Evolutionary conservation across 768 basidiomycete species (phyloP).

Genomic region (Amanita exitialis): DNA sequence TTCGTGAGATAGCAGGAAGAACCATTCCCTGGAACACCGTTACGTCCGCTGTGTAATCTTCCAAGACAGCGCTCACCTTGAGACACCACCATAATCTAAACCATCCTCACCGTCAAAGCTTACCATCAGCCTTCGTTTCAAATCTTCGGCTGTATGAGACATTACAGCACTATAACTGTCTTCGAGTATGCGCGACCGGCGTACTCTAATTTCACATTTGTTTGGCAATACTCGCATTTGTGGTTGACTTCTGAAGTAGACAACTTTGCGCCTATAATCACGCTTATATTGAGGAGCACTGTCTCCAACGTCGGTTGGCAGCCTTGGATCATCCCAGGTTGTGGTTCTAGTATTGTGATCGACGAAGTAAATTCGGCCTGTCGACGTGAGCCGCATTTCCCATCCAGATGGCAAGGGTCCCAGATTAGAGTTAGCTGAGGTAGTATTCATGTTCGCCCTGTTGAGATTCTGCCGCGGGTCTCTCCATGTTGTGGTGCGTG

Average conservation of each 20-base stretch:
- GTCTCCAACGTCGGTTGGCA: slow-evolving; percentile 74
- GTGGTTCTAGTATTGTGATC: slow-evolving; percentile 89
- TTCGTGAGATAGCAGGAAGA: slow-evolving; percentile 76
- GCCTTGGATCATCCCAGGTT: slow-evolving; percentile 87
- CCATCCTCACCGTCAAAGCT: slow-evolving; percentile 77
- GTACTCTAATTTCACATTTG: slow-evolving; percentile 81
- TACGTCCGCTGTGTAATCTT: slow-evolving; percentile 6
- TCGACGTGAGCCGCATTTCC: slow-evolving; percentile 90
- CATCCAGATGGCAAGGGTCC: slow-evolving; percentile 86
- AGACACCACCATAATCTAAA: slow-evolving; percentile 70
- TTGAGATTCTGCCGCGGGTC: slow-evolving; percentile 61
- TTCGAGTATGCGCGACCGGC: slow-evolving; percentile 74
- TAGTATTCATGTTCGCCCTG: slow-evolving; percentile 36
- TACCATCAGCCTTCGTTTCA: slow-evolving; percentile 64
- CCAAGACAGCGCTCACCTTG: slow-evolving; percentile 33
- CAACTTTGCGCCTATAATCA: slow-evolving; percentile 84
- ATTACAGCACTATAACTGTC: slow-evolving; percentile 83
- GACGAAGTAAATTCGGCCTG: slow-evolving; percentile 81
- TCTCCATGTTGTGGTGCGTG: slow-evolving; percentile 85
- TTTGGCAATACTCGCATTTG: slow-evolving; percentile 69
- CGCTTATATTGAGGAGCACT: slow-evolving; percentile 94
- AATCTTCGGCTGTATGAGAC: slow-evolving; percentile 61
- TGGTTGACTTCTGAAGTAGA: slow-evolving; percentile 88
- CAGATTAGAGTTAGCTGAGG: slow-evolving; percentile 47
- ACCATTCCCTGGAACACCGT: slow-evolving; percentile 58